Base-by-base conservation (phyloP, 2,329 filamentous ascomycete species). In the Chrysosporium queenslandicum region DNA sequence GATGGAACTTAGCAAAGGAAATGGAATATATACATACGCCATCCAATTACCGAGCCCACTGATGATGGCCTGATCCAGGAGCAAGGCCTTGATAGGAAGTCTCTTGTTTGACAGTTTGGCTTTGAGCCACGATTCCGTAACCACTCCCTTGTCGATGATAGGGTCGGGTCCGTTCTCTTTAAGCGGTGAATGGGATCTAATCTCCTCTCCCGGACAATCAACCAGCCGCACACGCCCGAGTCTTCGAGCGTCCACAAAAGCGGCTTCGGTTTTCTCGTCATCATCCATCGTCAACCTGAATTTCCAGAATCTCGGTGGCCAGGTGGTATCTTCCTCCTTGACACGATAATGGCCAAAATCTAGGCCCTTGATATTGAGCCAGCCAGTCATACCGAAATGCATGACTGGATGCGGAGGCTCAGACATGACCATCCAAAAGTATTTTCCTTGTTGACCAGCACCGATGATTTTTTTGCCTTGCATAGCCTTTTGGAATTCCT, bases 1-100 rank as follows among this genome's bases (percentile, higher is more conserved):
- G 12, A n/a, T n/a, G 25, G 47, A 16, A 9, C 8, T 5, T 41
- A 32, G 32, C 3, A 12, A 34, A 34, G 20, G 30, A 32, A 36
- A 7, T 14, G 5, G 8, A 37, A 23, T 7, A 29, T 47, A 27
- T 50, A 49, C 75, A 58, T 67, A 80, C 71, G 85, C 89, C 50
- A 98, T 91, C 91, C 91, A 98, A 64, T 97, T 97, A 0, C 92
- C 92, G 56, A 98, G 87, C 6, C 92, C 92, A 62, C 86, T 92
- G 56, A 97, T 86, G 65, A 86, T 86, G 16, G 81, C 77, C 68
- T 98, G 92, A 64, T 97, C 87, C 2, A 97, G 76, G 11, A 98
- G 73, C 18, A 96, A 74, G 0, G 89, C 87, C 66, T 97, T 97
- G 58, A 97, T 79, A 0, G 91, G 90, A 0, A 96, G 86, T 61